Base-by-base conservation (phyloP, 495 filamentous ascomycete genomes). In the Hypoxylon intermedium region DNA sequence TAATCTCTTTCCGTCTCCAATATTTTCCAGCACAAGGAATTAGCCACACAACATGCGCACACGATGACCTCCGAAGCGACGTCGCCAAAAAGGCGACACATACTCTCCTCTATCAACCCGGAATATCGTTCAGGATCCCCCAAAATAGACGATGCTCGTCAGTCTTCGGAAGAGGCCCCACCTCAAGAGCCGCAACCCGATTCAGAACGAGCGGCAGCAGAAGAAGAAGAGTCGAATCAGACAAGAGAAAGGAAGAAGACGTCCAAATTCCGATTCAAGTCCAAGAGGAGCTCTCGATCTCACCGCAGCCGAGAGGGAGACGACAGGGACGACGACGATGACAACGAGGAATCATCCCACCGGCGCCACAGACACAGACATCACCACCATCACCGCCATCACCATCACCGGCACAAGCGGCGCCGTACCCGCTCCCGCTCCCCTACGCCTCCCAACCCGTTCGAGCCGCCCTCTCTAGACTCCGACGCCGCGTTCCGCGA, bases 401-500 rank as follows among this genome's bases (percentile, higher is more conserved):
- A 70, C 42, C 69, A 63, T 48, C 67, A 65, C 50, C 60, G 53
- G 1, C 72, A 64, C 20, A 63, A 61, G 46, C 65, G 69, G 52
- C 63, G 70, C 15, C 72, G 67, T 31, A 71, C 68, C 21, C 67
- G 65, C 19, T 69, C 67, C 0, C 67, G 56, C 44, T 70, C 69
- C 3, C 65, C 65, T 30, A 67, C 58, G 4, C 67, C 74, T n/a
- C 61, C 69, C 19, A 67, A 81, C 45, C 74, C 77, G 12, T 81
- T 82, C 71, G 79, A 83, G 28, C 74, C 80, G 41, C 81, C 79
- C 2, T 78, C 82, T 28, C 72, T 85, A 12, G 81, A 87, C 60
- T 79, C 89, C 4, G 82, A 87, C 15, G 75, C 80, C 7, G 92
- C 93, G 12, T 98, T 98, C 74, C 88, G 91, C 20, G 91, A 96